These are phyloP conservation scores for Penicillium sp. DNA, from an alignment of 2,329 filamentous ascomycete species.

Conservation along the genomic window DNA sequence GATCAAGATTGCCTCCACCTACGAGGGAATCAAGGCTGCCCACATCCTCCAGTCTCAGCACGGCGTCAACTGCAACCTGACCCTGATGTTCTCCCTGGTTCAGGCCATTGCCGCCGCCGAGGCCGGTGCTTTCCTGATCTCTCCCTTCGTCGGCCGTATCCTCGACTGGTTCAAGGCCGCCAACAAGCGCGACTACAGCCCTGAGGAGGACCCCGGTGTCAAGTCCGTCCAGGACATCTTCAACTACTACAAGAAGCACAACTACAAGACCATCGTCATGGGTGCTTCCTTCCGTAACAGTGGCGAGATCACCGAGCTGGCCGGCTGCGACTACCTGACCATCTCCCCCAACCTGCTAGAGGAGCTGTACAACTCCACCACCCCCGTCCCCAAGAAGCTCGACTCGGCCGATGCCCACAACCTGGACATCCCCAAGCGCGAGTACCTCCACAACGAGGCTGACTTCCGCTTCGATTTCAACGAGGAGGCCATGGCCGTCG, in stretches of 20 bases:
- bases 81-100: constrained; percentile 92
- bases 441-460: constrained; percentile 84
- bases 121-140: constrained; percentile 95
- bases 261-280: constrained; percentile 99
- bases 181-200: constrained; percentile 86
- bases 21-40: constrained; percentile 98
- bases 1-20: constrained; percentile 99
- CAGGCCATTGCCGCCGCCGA: constrained; percentile 96
- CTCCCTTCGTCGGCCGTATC: constrained; percentile 97
- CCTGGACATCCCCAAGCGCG: constrained; percentile 79
- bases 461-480: constrained; percentile 98
- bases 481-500: constrained; percentile 98
- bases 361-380: constrained; percentile 81
- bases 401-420: constrained; percentile 61
- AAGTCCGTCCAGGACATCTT: constrained; percentile 88
- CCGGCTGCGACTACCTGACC: constrained; percentile 97
- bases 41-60: constrained; percentile 94
- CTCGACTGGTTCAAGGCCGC: constrained; percentile 99
- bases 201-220: constrained; percentile 93
- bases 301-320: constrained; percentile 96
- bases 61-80: constrained; percentile 97
- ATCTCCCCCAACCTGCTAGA: constrained; percentile 97
- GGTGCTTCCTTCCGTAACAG: constrained; percentile 95
- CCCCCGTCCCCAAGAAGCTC: constrained; percentile 86
- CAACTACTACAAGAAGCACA: constrained; percentile 99